phyloP scores from a whole-genome alignment of 257 asterid species.

The Capsicum chinense region DNA sequence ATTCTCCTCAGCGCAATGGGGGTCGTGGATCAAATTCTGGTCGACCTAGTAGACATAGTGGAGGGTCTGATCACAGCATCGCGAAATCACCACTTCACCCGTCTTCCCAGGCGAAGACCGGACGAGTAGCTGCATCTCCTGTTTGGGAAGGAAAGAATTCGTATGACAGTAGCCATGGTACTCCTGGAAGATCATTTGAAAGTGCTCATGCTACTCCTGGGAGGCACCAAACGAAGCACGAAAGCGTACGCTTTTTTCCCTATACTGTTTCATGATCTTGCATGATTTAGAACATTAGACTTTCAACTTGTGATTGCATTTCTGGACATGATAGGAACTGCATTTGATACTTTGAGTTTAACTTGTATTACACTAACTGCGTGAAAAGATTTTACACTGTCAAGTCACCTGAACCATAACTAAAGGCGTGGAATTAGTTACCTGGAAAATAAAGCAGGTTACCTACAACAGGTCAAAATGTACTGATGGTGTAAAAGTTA shows the following conservation, averaged over 20 bases:
- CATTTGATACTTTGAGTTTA: too few relatives aligned
- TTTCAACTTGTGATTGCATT: neutral
- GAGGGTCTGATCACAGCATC: conserved; percentile 64
- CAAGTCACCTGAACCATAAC: neutral
- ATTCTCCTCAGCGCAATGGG: conserved; percentile 52
- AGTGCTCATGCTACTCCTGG: conserved; percentile 45
- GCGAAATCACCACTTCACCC: conserved; percentile 85
- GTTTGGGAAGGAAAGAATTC: conserved; percentile 64
- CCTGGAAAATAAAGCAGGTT: too few relatives aligned
- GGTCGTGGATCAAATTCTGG: conserved; percentile 50
- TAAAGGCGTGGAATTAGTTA: neutral
- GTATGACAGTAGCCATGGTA: conserved; percentile 59
- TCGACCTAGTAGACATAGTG: conserved; percentile 54
- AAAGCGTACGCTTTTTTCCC: conserved; percentile 59
- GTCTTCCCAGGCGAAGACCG: conserved; percentile 52
- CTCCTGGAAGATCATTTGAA: conserved; percentile 33
- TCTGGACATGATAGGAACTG: too few relatives aligned
- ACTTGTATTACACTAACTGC: too few relatives aligned
- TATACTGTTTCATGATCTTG: neutral
- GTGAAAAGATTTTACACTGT: too few relatives aligned
- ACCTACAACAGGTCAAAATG: too few relatives aligned
- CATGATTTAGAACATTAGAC: neutral
- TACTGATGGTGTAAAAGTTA: neutral
- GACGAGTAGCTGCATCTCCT: conserved; percentile 64
- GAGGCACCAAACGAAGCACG: conserved; percentile 41